These are phyloP conservation scores for Fusarium chuoi DNA, from an alignment of 2,329 filamentous ascomycete genomes.

Conservation along the genomic window DNA sequence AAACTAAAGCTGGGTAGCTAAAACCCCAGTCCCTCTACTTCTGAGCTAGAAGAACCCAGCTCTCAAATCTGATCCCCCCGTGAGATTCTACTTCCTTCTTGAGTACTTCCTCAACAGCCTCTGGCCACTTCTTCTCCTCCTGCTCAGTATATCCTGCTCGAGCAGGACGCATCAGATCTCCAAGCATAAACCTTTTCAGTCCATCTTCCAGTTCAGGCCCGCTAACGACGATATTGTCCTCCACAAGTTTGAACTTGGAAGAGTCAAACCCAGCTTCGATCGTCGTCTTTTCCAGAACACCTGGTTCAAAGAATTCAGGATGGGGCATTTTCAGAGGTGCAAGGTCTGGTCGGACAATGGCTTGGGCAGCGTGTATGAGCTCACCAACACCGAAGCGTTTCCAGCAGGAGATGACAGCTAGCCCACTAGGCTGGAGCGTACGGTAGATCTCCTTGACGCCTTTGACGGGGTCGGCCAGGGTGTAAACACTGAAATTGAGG, in stretches of 20 bases:
- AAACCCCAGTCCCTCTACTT: conserved; percentile 4
- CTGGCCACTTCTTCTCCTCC: conserved; percentile 39
- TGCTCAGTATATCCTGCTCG: conserved; percentile 35
- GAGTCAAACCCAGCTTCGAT: conserved; percentile 40
- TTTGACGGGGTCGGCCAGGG: conserved; percentile 36
- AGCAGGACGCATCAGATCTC: conserved; percentile 33
- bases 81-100: conserved; percentile 25
- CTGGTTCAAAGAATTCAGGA: conserved; percentile 41
- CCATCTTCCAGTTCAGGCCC: conserved; percentile 29
- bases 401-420: conserved; percentile 42
- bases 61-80: conserved; percentile 40
- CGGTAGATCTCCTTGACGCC: conserved; percentile 45
- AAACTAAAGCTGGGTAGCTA: background rate
- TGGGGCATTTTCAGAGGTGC: conserved; percentile 40
- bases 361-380: conserved; percentile 45
- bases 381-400: conserved; percentile 39
- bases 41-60: conserved; percentile 39
- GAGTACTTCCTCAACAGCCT: conserved; percentile 33
- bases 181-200: conserved; percentile 37
- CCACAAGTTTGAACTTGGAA: conserved; percentile 11
- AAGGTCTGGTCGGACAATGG: conserved; percentile 42
- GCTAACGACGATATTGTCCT: conserved; percentile 21
- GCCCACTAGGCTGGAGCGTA: conserved; percentile 44
- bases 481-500: conserved; percentile 48
- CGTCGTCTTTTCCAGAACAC: conserved; percentile 32